A percentile compares a stretch with the other conserved stretches of the same genome.
Evolutionary conservation across 805 yeast genomes (phyloP).

Genomic region (Kazachstania kunashirensis): DNA sequence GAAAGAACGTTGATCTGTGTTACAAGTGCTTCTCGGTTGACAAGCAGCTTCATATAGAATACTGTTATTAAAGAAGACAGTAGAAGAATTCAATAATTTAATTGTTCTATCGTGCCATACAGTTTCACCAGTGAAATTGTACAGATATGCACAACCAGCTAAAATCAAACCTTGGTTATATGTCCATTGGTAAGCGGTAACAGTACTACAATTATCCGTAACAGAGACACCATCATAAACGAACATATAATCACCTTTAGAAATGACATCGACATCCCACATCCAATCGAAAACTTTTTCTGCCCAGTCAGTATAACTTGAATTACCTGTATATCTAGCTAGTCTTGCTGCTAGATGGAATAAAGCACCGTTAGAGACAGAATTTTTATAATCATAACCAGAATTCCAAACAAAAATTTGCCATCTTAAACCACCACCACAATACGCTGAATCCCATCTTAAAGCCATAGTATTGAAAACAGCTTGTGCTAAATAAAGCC

Average conservation of each 20-base stretch:
- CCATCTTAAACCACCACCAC: constrained; percentile 93
- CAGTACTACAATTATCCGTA: constrained; percentile 48
- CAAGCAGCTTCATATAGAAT: constrained; percentile 81
- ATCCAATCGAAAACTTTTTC: constrained; percentile 78
- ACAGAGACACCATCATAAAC: constrained; percentile 64
- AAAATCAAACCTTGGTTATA: constrained; percentile 76
- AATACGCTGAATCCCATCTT: constrained; percentile 69
- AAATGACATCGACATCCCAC: constrained; percentile 40
- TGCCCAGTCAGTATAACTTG: constrained; percentile 64
- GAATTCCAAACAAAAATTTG: constrained; percentile 91
- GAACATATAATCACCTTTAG: constrained; percentile 27
- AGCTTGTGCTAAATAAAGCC: constrained; percentile 82
- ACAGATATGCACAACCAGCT: constrained; percentile 73
- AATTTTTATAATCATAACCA: constrained; percentile 87
- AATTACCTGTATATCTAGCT: constrained; percentile 72
- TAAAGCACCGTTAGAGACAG: constrained; percentile 83
- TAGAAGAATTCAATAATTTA: constrained; percentile 44
- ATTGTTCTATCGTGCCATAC: constrained; percentile 58
- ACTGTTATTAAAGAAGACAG: constrained; percentile 42
- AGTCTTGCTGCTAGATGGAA: constrained; percentile 82
- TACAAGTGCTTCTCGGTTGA: constrained; percentile 54
- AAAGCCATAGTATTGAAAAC: constrained; percentile 82
- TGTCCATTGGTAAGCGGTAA: constrained; percentile 65
- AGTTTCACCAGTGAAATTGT: constrained; percentile 56
- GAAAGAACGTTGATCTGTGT: constrained; percentile 86